Base-by-base conservation (phyloP, 2,329 filamentous ascomycete species). In the Fusarium euwallaceae region DNA sequence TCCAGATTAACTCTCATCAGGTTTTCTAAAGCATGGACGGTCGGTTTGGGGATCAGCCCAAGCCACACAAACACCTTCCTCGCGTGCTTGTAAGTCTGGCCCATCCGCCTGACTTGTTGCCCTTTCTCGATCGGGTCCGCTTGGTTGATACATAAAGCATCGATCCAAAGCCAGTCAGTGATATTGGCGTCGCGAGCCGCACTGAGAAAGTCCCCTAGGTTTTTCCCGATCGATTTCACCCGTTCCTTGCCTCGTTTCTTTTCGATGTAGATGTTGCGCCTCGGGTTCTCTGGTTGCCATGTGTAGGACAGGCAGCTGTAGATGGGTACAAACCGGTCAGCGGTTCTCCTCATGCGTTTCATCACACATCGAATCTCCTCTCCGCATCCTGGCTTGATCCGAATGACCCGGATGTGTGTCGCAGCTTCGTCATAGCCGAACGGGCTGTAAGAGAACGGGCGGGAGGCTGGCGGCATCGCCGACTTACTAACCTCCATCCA, bases 91-190 rank as follows among this genome's bases (percentile, higher is more conserved):
- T 41, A 41, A 11, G 39, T 41, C 10, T 20, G 39, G 9, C 17
- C n/a, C 39, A 41, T 41, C 10, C 20, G 17, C n/a, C 39, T 41
- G 39, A 41, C n/a, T 6, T 41, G 39, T 3, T 41, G 39, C 17
- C 0, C 17, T 20, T 5, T 41, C 39, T 41, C 39, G 4, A 9
- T 0, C n/a, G 3, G 2, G 9, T 41, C 39, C 0, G 2, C 1
- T 39, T 39, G 17, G 39, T 41, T 11, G 3, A 41, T 41, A 41
- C 39, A 41, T 11, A 41, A 11, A 0, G 39, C 39, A 20, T 41
- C 39, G 9, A 41, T 41, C 39, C n/a, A 41, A 11, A 41, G n/a
- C 39, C 39, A 41, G 9, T 12, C 9, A 3, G 9, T 20, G 17
- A 41, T 1, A 11, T 41, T 41, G n/a, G 10, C 8, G 4, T 41